Evolutionary conservation across 169 alveolate species (phyloP).

Genomic region (Ichthyophthirius multifiliis): DNA sequence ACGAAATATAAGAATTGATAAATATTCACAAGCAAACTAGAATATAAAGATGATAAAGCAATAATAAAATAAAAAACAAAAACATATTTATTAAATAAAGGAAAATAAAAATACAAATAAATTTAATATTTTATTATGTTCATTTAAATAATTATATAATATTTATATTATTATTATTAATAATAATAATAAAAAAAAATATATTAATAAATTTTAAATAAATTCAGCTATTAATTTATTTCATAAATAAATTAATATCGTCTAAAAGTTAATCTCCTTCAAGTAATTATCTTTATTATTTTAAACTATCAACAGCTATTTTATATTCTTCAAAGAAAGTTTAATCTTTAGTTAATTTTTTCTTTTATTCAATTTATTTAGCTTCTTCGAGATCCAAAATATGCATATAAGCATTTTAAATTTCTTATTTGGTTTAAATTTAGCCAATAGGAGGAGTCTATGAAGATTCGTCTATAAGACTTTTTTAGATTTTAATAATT

Average conservation of each 20-base stretch:
- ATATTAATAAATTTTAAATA: no score
- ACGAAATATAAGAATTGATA: no score
- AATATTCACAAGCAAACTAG: no score
- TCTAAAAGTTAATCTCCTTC: neutral
- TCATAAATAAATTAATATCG: neutral
- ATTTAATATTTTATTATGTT: no score
- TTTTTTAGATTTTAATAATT: neutral
- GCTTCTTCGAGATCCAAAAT: neutral
- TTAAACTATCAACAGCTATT: neutral
- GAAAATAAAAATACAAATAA: no score
- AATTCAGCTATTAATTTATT: no score
- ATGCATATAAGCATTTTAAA: neutral
- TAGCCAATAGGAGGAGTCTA: neutral
- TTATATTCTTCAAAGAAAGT: slow-evolving; percentile 4
- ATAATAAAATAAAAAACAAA: no score
- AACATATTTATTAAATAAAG: no score
- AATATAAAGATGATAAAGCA: no score
- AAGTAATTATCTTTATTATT: neutral
- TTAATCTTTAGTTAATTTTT: neutral
- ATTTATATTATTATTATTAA: no score
- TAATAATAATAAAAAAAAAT: no score
- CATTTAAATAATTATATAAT: no score
- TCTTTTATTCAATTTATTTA: neutral
- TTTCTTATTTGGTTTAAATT: neutral
- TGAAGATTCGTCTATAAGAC: neutral